Conservation (phyloP, 2,329 filamentous ascomycete genomes). For the Diaporthe eres region DNA sequence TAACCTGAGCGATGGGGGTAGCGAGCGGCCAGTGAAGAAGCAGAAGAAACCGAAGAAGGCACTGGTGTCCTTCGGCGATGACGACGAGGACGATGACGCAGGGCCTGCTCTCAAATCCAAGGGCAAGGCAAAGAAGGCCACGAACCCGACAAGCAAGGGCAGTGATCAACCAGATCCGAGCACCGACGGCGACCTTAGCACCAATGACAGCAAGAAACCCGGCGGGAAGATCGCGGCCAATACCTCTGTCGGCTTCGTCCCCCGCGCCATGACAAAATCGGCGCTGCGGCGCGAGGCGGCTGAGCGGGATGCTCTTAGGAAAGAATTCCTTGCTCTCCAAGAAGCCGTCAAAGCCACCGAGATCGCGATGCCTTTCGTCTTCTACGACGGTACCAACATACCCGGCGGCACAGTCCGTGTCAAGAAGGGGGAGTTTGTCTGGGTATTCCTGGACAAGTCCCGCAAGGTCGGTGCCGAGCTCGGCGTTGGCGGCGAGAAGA, state of each 20-base stretch:
- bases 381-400: conserved; percentile 94
- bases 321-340: conserved; percentile 86
- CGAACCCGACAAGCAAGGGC: conserved; percentile 24
- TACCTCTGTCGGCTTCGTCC: conserved; percentile 71
- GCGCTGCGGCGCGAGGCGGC: conserved; percentile 82
- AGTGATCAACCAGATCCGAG: conserved; percentile 38
- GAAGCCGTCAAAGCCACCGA: conserved; percentile 91
- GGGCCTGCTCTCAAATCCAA: conserved; percentile 48
- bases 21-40: conserved; percentile 52
- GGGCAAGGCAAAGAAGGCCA: conserved; percentile 22
- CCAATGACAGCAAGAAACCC: conserved; percentile 45
- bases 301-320: conserved; percentile 79
- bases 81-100: conserved; percentile 69
- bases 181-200: conserved; percentile 45
- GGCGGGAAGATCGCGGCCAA: conserved; percentile 73
- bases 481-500: conserved; percentile 77
- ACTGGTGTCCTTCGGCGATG: conserved; percentile 74
- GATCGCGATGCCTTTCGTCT: conserved; percentile 93
- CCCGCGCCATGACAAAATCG: conserved; percentile 76
- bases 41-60: conserved; percentile 65
- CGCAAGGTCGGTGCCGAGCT: conserved; percentile 90
- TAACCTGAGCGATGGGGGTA: conserved; percentile 52
- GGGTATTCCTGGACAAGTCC: conserved; percentile 93
- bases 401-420: conserved; percentile 87
- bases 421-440: conserved; percentile 93